phyloP scores from a whole-genome alignment of 305 asterid genomes.

The Fraxinus platypoda region DNA sequence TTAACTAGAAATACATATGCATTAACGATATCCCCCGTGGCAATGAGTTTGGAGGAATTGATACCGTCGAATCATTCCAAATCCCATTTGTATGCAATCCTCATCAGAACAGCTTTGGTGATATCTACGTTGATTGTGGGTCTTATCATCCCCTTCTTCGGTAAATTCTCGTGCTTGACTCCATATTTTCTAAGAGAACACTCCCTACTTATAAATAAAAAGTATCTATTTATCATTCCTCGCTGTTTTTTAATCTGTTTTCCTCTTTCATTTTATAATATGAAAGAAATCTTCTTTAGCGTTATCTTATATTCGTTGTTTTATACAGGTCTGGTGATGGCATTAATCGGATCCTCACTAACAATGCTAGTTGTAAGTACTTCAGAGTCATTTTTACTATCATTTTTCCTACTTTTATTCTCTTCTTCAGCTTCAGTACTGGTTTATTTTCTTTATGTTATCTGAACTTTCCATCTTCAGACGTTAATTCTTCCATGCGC shows the following conservation, averaged over 20 bases:
- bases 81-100: conserved; percentile 53
- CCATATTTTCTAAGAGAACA: not conserved
- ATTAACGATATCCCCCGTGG: conserved; percentile 85
- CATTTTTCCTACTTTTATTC: not conserved
- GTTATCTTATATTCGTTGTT: not conserved
- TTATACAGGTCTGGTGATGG: conserved; percentile 72
- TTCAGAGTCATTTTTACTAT: not conserved
- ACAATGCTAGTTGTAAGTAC: conserved; percentile 90
- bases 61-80: conserved; percentile 55
- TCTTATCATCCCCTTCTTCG: conserved; percentile 77
- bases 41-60: conserved; percentile 92
- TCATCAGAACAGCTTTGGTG: conserved; percentile 75
- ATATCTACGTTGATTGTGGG: conserved; percentile 74
- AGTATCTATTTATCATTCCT: not conserved
- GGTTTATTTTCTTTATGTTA: not conserved
- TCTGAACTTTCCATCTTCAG: conserved; percentile 35
- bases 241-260: not conserved
- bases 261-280: not conserved
- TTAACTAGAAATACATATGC: conserved; percentile 66
- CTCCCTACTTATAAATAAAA: not conserved
- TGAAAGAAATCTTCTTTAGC: not conserved
- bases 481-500: conserved; percentile 89
- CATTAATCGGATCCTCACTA: conserved; percentile 80
- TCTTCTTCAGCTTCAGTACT: not conserved
- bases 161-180: conserved; percentile 33